Evolutionary conservation across 352 stramenopile species (phyloP).

Genomic region (Phytophthora crassamura): DNA sequence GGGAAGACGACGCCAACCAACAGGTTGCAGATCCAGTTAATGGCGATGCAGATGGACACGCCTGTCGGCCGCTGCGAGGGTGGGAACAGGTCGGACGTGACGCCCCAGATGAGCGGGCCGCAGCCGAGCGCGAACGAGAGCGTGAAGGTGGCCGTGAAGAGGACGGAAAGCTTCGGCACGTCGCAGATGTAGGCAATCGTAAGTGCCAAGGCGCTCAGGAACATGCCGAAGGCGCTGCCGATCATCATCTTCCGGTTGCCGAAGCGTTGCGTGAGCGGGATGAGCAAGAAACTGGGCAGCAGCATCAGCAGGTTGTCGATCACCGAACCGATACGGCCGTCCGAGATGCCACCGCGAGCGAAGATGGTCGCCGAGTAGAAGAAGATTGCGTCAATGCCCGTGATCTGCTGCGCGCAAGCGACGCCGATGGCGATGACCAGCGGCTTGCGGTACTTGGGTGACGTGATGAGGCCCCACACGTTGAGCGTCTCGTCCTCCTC

Average conservation of each 20-base stretch:
- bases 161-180: slow-evolving; percentile 37
- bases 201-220: slow-evolving; percentile 28
- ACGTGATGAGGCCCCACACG: too few species aligned
- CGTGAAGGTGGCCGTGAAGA: slow-evolving; percentile 50
- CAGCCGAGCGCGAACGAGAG: slow-evolving; percentile 38
- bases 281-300: slow-evolving; percentile 41
- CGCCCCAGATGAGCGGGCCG: slow-evolving; percentile 49
- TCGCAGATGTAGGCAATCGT: slow-evolving; percentile 34
- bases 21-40: slow-evolving; percentile 54
- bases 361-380: slow-evolving; percentile 63
- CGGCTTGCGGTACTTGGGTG: too few species aligned
- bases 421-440: slow-evolving; percentile 44
- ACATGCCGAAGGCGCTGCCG: slow-evolving; percentile 38
- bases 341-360: slow-evolving; percentile 43
- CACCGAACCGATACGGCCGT: slow-evolving; percentile 50
- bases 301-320: slow-evolving; percentile 54
- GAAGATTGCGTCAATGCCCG: slow-evolving; percentile 58
- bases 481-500: too few species aligned
- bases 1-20: slow-evolving; percentile 41
- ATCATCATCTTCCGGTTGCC: slow-evolving; percentile 50
- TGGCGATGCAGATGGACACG: slow-evolving; percentile 46
- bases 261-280: slow-evolving; percentile 36
- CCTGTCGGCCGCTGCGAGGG: slow-evolving; percentile 43
- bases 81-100: slow-evolving; percentile 53
- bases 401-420: too few species aligned